Conservation (phyloP, 2,329 filamentous ascomycete species). For the Diplodia intermedia region DNA sequence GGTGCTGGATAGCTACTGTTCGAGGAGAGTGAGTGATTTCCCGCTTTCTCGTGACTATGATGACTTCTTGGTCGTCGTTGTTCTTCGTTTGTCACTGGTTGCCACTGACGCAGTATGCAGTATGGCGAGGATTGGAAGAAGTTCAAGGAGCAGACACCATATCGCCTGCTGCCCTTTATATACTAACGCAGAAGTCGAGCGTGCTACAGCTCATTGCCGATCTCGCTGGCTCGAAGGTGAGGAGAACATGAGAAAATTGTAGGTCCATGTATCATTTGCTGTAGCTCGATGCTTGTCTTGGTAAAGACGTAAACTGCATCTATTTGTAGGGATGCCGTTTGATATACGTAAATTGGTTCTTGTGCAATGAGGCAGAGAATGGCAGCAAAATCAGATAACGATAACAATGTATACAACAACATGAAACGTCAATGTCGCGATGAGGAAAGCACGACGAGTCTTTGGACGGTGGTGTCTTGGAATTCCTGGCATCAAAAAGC, state of each 20-base stretch:
- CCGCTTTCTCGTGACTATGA: not conserved
- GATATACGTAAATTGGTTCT: too few species aligned
- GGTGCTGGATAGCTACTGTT: constrained; percentile 59
- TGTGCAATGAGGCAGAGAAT: too few species aligned
- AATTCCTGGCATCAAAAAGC: too few species aligned
- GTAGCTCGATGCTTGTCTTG: not conserved
- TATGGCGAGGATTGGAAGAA: constrained; percentile 52
- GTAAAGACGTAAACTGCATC: not conserved
- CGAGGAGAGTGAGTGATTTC: constrained; percentile 37
- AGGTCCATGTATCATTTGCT: not conserved
- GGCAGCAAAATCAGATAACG: too few species aligned
- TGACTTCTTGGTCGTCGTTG: constrained; percentile 18
- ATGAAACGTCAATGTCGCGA: too few species aligned
- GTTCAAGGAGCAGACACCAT: constrained; percentile 52
- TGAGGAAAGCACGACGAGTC: too few species aligned
- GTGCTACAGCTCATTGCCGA: not conserved
- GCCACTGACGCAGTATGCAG: constrained; percentile 8
- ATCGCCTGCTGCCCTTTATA: constrained; percentile 44
- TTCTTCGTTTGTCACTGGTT: not conserved
- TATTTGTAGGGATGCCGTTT: not conserved
- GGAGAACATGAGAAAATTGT: not conserved
- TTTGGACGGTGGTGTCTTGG: too few species aligned
- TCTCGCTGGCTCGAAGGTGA: not conserved
- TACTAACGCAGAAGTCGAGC: constrained; percentile 36
- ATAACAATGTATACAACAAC: too few species aligned